Conservation (phyloP, 192 early-diverging fungal genomes). For the Backusella tarrabulga region DNA sequence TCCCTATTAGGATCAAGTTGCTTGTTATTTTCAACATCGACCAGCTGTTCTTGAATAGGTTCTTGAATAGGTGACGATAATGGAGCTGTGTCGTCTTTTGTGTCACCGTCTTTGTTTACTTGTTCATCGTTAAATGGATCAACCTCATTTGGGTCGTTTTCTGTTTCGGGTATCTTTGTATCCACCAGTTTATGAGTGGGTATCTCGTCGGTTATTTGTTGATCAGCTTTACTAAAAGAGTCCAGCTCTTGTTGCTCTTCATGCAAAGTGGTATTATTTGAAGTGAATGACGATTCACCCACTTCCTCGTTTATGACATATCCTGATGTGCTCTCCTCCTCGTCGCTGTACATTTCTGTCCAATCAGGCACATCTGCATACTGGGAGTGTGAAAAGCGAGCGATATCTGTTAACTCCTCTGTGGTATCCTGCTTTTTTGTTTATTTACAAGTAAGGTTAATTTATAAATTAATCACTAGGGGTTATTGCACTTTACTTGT, state of each 20-base stretch:
- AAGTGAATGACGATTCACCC: background rate
- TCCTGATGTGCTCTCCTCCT: background rate
- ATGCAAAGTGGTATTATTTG: background rate
- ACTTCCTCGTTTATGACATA: background rate
- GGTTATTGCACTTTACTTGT: background rate
- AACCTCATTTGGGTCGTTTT: background rate
- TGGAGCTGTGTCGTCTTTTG: background rate
- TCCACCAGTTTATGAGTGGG: background rate
- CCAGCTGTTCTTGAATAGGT: background rate
- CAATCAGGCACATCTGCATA: slow-evolving; percentile 25
- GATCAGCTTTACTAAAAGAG: background rate
- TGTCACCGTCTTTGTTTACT: background rate
- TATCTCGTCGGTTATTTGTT: background rate
- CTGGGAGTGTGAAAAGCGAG: background rate
- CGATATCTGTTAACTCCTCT: background rate
- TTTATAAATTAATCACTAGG: background rate
- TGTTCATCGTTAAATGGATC: background rate
- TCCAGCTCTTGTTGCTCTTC: slow-evolving; percentile 2
- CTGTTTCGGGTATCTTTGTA: slow-evolving; percentile 4
- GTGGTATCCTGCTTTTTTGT: background rate
- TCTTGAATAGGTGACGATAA: background rate
- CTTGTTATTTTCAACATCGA: background rate
- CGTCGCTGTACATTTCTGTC: slow-evolving; percentile 21
- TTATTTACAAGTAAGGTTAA: background rate
- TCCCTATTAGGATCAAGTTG: background rate